Base-by-base conservation (phyloP, 176 grass and related monocot species). In the Typha latifolia region DNA sequence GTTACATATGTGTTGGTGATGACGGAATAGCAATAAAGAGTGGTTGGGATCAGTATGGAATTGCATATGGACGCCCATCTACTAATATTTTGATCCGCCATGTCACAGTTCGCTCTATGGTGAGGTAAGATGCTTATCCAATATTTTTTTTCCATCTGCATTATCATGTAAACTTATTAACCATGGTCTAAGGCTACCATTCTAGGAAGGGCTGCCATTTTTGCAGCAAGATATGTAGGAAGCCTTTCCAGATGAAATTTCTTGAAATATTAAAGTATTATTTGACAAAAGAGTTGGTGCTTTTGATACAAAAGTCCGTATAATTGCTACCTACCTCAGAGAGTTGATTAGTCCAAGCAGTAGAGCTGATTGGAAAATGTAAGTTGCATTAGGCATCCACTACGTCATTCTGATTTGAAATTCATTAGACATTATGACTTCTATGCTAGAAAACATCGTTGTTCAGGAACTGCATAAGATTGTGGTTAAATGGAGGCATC, bases 31-130 rank as follows among this genome's bases (percentile, higher is more conserved):
- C 88, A 37, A 59, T 97, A 75, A 97, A 97, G 81, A 92, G 88
- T 10, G 93, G 93, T 12, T 97, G 93, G 93, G 88, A 97, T 84
- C 93, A 97, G 49, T 97, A 89, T 70, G 93, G 93, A 9, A 82
- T 92, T 75, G 83, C 85, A 72, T 97, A 97, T 22, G 81, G 83
- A 61, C 93, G 67, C 3, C 83, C 93, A 22, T 97, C 88, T 61
- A 78, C 80, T 24, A 92, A 97, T 57, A 92, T 92, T 53, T 75
- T 84, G 51, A 97, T 97, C 32, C 85, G 83, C 51, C 80, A 92
- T 73, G 69, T 97, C 31, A 90, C 26, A 1, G 75, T 83, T 49
- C 88, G 80, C 61, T 97, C 93, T 61, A 66, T 89, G 32, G 84
- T 97, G 48, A 97, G 93, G 93, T 97, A 49, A 63, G 66, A 18